Base-by-base conservation (phyloP, 2,329 filamentous ascomycete genomes). In the Cadophora gregata region DNA sequence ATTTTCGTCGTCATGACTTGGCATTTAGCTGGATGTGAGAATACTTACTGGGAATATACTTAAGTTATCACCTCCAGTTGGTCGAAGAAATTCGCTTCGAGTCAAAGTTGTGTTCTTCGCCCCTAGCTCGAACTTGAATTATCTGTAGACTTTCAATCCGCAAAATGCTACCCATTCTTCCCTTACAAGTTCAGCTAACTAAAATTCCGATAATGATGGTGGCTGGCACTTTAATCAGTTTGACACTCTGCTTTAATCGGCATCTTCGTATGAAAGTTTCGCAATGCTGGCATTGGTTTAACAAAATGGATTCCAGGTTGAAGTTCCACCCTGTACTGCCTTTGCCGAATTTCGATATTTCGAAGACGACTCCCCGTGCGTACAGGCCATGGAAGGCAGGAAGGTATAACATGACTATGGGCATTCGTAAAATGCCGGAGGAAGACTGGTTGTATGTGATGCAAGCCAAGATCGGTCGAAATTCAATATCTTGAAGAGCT, bases 401-500 rank as follows among this genome's bases (percentile, higher is more conserved):
- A 27, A 69, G 67, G n/a, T 75, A 73, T 47, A 70, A 72, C 42
- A 75, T 75, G 66, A 74, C 71, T 3, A 75, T 73, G 72, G 73
- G 72, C 55, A 63, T 75, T 53, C 68, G 73, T 6, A 72, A 68
- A 27, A 72, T 74, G 71, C 66, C 69, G 24, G 69, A 70, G 64
- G 63, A 74, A 25, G 71, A 75, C 9, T 75, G 72, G 72, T 50
- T 71, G 56, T 59, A 45, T 4, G 33, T 59, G 4, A 10, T 29
- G 38, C 16, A 25, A 24, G 25, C 6, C 25, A 4, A 19, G 14
- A 16, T 16, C 6, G 24, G 24, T 25, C 16, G 48, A 29, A 53
- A 19, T 29, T 21, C 27, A 24, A 29, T 5, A 1, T 29, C 8
- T 29, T 12, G 12, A 3, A 16, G 12, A 27, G 1, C 3, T 9